phyloP scores from a whole-genome alignment of 2,329 filamentous ascomycete species.

The Tothia fuscella region DNA sequence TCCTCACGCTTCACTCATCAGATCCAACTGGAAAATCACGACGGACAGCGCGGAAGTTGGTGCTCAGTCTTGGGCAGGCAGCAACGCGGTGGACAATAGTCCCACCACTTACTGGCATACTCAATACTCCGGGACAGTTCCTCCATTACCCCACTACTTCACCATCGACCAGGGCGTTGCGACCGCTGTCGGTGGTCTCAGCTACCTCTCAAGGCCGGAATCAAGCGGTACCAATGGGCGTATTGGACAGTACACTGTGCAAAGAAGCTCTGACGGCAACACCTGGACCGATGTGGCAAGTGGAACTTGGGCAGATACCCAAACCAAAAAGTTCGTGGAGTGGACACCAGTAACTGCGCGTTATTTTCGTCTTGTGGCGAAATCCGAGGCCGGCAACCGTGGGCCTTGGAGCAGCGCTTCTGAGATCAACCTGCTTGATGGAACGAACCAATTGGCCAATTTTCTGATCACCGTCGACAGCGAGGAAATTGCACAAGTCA shows the following conservation, averaged over 20 bases:
- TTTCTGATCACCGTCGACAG: not conserved
- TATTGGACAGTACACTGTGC: conserved; percentile 14
- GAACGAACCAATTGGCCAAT: not conserved
- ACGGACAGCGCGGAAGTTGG: not conserved
- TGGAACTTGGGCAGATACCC: conserved; percentile 15
- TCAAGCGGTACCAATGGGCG: conserved; percentile 13
- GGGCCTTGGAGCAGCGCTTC: conserved; percentile 14
- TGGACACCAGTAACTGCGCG: conserved; percentile 13
- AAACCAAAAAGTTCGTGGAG: conserved; percentile 12
- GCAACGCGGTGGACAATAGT: not conserved
- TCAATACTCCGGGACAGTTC: not conserved
- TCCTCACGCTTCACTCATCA: not conserved
- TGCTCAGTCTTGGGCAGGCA: not conserved
- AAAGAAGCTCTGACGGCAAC: conserved; percentile 13
- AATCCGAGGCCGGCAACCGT: conserved; percentile 15
- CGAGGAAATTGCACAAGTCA: not conserved
- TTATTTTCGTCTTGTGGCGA: conserved; percentile 15
- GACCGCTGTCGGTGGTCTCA: conserved; percentile 12
- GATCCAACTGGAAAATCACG: conserved; percentile 1
- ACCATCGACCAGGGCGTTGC: conserved; percentile 15
- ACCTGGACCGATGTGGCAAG: conserved; percentile 14
- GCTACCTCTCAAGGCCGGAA: conserved; percentile 12
- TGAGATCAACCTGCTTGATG: conserved; percentile 16
- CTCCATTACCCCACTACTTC: conserved; percentile 15
- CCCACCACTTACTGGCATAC: not conserved